phyloP scores from a whole-genome alignment of 768 basidiomycete species.

The Xerocomellus amylosporus region DNA sequence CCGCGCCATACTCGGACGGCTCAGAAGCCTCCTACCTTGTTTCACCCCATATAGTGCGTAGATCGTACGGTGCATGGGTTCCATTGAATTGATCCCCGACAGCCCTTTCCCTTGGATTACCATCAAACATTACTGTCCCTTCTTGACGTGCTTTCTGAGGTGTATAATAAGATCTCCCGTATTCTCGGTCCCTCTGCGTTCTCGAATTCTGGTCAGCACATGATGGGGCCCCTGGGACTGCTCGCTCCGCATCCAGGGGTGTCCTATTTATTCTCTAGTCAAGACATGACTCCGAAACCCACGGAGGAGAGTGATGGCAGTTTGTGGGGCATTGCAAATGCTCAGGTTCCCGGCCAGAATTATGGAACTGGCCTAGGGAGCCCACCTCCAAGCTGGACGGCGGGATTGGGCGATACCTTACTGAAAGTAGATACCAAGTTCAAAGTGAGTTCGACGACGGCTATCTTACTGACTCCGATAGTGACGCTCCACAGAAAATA shows the following conservation, averaged over 20 bases:
- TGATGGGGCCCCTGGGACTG: conserved; percentile 70
- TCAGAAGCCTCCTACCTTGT: conserved; percentile 69
- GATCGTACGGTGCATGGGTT: neutral
- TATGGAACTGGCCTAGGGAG: conserved; percentile 39
- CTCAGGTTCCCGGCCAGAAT: conserved; percentile 27
- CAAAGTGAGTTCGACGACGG: conserved; percentile 52
- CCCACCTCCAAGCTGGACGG: conserved; percentile 61
- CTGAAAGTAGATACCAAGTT: conserved; percentile 80
- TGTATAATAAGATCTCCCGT: conserved; percentile 83
- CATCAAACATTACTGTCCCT: conserved; percentile 85
- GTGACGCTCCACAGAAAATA: conserved; percentile 63
- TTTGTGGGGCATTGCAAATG: conserved; percentile 73
- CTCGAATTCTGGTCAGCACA: conserved; percentile 65
- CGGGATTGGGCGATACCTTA: conserved; percentile 66
- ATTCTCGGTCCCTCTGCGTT: conserved; percentile 83
- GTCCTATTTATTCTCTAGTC: conserved; percentile 62
- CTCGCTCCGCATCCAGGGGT: conserved; percentile 80
- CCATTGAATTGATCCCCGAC: conserved; percentile 6
- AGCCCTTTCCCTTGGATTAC: conserved; percentile 92
- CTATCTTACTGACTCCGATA: neutral
- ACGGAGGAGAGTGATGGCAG: conserved; percentile 47
- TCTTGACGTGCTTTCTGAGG: conserved; percentile 84
- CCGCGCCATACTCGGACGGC: conserved; percentile 55
- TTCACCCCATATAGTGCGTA: conserved; percentile 70
- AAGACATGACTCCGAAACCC: conserved; percentile 38